Evolutionary conservation across 331 rosid genomes (phyloP), one percentile per base, ranked within the genome.

Genomic region (Cydonia oblonga): DNA sequence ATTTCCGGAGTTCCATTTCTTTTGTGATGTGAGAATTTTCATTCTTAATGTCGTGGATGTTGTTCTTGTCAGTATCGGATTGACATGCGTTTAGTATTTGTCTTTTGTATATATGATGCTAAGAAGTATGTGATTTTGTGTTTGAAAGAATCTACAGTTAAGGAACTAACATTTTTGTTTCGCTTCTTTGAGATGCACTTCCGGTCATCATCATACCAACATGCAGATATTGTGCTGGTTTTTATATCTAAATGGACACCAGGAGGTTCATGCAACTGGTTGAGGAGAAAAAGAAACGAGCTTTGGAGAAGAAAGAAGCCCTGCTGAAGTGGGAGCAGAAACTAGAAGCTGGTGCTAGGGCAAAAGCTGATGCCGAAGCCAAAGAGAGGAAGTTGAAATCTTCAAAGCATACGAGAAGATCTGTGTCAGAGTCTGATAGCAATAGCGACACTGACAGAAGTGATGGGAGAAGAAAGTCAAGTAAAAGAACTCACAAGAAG

Each of bases 131-230:
- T 60, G 28, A 9, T 76, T 73, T 57, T n/a, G 58, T 66, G 26
- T 56, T 56, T n/a, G 64, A 33, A 16, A 63, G 30, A 30, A 6
- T 38, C 26, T 18, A 68, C 81, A 73, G 42, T 84, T 80, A 72
- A 74, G 81, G 81, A 85, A 71, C 93, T 95, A 91, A 95, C 96
- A 80, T 87, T 90, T 86, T 75, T 89, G 88, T 91, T 91, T 91
- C 97, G 91, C 97, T 95, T 89, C 77, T 95, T 86, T 89, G 98
- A 95, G 98, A 95, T 95, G 98, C 73, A 90, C 96, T 91, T 95
- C 91, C 85, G 84, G 88, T 80, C 91, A 91, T 91, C 95, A 80
- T 89, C 86, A 65, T 84, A 77, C 84, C 90, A 85, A 79, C 76
- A 84, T 91, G 96, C 92, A 95, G 98, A 69, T 85, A 61, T 89